Evolutionary conservation across 176 grass and related monocot species (phyloP).

Genomic region (Zea mays): DNA sequence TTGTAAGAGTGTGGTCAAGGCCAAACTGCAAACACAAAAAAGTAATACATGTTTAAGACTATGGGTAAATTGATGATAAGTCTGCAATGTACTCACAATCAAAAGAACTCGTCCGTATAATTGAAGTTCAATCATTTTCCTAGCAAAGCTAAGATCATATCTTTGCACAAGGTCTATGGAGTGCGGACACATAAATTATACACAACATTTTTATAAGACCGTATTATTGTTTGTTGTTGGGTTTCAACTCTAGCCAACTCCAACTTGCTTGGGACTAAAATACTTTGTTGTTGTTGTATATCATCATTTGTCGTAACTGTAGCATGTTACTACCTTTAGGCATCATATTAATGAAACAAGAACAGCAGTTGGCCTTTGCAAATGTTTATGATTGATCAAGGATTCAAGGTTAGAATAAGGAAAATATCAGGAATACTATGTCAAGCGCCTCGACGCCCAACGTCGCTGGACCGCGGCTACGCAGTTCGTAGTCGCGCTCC

Average conservation of each 20-base stretch:
- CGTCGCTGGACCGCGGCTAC: too few relatives aligned
- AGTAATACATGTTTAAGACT: slow-evolving; percentile 23
- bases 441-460: too few relatives aligned
- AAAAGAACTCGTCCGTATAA: neutral
- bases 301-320: too few relatives aligned
- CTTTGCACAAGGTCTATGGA: neutral
- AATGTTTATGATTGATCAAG: neutral
- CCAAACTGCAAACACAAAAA: slow-evolving; percentile 79
- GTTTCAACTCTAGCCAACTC: too few relatives aligned
- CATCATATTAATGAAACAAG: slow-evolving; percentile 10
- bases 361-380: neutral
- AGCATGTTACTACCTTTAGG: neutral
- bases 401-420: neutral
- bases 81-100: neutral
- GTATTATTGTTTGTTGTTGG: neutral
- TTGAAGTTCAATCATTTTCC: neutral
- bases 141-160: neutral
- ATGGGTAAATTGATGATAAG: neutral
- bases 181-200: neutral
- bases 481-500: too few relatives aligned
- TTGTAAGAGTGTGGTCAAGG: slow-evolving; percentile 98
- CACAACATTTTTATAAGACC: neutral
- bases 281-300: too few relatives aligned
- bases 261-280: too few relatives aligned
- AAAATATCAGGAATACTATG: neutral